Evolutionary conservation across 495 filamentous ascomycete species (phyloP), one percentile per base, ranked within the genome.

Genomic region (Penicillium subrubescens): DNA sequence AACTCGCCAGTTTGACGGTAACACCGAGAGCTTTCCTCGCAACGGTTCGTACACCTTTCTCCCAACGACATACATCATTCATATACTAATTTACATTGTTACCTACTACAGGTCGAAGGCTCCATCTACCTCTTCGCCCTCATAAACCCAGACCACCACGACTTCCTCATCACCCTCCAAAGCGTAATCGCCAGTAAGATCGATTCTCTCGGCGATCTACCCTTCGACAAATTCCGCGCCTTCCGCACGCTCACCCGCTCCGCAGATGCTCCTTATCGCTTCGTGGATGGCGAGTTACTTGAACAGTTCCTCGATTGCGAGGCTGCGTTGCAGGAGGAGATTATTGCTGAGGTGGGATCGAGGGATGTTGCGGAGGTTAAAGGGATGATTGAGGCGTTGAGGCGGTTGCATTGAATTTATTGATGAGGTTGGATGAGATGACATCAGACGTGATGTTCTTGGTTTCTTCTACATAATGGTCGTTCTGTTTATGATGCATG

Each of bases 211-310:
- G 94, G 94, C 1, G 73, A 84, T 34, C 82, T 97, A 14, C 81
- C 89, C 0, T 97, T 96, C 75, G 85, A 85, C 55, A 80, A 79
- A 5, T 99, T 90, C 75, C 86, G 95, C 23, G 90, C 89, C 0
- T 96, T 94, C 77, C 84, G 86, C 51, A 93, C 86, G 25, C 78
- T 82, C 35, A 88, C 89, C 27, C 80, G 90, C 43, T 88, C 89
- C 56, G 85, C 85, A 0, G 87, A 90, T 5, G 91, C 90, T 60
- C 95, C 96, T 1, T 89, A 86, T 65, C 84, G 95, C 8, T 97
- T 98, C 70, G 87, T 98, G 48, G 95, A 99, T 70, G 95, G 94
- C 0, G 95, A 98, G 71, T 77, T 98, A 56, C 81, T 99, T 29
- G 94, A 97, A 75, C 73, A 84, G 46, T 99, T 97, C 74, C 73